Base-by-base conservation (phyloP, 306 rosid species). In the Sophora flavescens region DNA sequence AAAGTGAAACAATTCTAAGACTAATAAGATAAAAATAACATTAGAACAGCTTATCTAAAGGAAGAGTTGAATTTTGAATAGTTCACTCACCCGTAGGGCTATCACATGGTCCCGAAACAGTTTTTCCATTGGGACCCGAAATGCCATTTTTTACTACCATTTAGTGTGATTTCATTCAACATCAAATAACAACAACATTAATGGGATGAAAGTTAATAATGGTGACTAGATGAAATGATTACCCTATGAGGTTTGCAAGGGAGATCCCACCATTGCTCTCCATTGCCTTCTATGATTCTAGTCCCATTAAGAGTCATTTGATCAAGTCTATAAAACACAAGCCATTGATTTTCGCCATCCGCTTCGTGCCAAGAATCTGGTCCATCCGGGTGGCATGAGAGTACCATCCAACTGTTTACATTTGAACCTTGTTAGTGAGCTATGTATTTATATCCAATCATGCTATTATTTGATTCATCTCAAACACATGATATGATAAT, bases 261-360 rank as follows among this genome's bases (percentile, higher is more conserved):
- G n/a, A n/a, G n/a, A n/a, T n/a, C n/a, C n/a, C n/a, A n/a, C n/a
- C n/a, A n/a, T n/a, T n/a, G n/a, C n/a, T n/a, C 97, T 3, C 99
- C 99, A 59, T 91, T 96, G 58, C 99, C 99, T 88, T 96, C 93
- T 51, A 96, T 87, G 68, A 80, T 92, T 80, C 99, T 98, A n/a
- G 75, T 88, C 13, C 99, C 99, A 28, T 81, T 92, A 63, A 96
- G 79, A 57, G 89, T 91, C 91, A 96, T 88, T 10, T 85, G 91
- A 88, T 90, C 89, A 13, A 92, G 85, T 80, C 74, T 35, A 81
- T 96, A 92, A 76, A 96, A 96, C 80, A 96, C 96, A 6, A 96
- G 97, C 99, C 99, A 96, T 70, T 92, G 97, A 68, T 56, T 80
- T 6, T 39, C 74, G 81, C 96, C 91, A 63, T 96, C 99, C 39